Base-by-base conservation (phyloP, 352 stramenopile species). In the Phytophthora quininea region DNA sequence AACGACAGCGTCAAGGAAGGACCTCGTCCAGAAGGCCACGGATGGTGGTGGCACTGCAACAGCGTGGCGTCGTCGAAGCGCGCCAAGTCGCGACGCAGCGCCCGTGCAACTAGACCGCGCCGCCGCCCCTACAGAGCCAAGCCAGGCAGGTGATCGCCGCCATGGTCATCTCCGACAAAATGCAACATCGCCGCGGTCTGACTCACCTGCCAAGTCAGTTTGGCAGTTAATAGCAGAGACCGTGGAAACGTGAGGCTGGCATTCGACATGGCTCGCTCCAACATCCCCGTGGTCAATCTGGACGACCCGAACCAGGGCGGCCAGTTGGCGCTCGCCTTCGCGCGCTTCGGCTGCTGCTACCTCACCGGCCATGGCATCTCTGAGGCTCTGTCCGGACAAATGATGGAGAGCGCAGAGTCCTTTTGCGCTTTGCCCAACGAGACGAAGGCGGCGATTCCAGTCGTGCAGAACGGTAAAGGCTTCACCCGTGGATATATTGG, bases 401-500 rank as follows among this genome's bases (percentile, higher is more conserved):
- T 88, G 46, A 86, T 94, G 74, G 40, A 69, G 30, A 84, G 78
- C 52, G 77, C 84, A 32, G 64, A 77, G 30, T 71, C 77, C 46
- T 91, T 92, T 61, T 94, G 87, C 51, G 69, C 69, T 19, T 66
- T 91, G n/a, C 77, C 82, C 0, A 58, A 77, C 7, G 62, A 70
- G 19, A 72, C 58, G 31, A 94, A 94, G 24, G 58, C 72, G 12
- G 74, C 66, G 6, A 92, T 91, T 43, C 80, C 83, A 10, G 80
- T 89, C 35, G 76, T 82, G 48, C 74, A 84, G 64, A 86, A 88
- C 43, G 80, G 74, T 48, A 66, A 90, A 40, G 86, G 86, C 0
- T 94, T 94, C 61, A 92, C 85, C 56, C 86, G 86, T 42, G 86
- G 86, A 8, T 92, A 83, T 77, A 92, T 94, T 58, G 84, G 83